These are phyloP conservation scores for Bombardia bombarda DNA, from an alignment of 495 filamentous ascomycete species.

Conservation along the genomic window DNA sequence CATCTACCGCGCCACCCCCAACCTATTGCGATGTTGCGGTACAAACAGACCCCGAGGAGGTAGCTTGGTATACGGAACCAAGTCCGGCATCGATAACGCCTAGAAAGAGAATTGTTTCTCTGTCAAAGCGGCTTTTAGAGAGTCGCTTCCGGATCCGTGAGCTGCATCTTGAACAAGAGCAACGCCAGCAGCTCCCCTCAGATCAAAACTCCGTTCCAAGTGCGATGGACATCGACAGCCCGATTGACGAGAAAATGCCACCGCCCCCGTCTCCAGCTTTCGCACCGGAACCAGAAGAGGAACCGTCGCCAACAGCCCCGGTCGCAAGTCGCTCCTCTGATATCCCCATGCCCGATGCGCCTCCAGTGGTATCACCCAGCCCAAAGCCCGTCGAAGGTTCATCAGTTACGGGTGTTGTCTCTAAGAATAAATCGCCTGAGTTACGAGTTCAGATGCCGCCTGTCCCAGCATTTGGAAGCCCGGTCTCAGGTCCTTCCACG, in stretches of 20 bases:
- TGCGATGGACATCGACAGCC: slow-evolving; percentile 29
- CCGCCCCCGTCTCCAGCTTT: slow-evolving; percentile 10
- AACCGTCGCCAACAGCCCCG: not conserved
- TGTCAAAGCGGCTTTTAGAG: slow-evolving; percentile 41
- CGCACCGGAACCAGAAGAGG: slow-evolving; percentile 12
- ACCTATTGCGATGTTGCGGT: slow-evolving; percentile 38
- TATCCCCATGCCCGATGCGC: slow-evolving; percentile 19
- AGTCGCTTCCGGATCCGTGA: slow-evolving; percentile 32
- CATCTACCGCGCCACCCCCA: slow-evolving; percentile 22
- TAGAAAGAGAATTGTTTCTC: slow-evolving; percentile 33
- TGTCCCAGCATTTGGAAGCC: slow-evolving; percentile 30
- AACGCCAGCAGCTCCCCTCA: too few species aligned
- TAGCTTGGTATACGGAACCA: slow-evolving; percentile 32
- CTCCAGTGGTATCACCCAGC: slow-evolving; percentile 3
- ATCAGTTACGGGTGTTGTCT: slow-evolving; percentile 3
- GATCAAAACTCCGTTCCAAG: slow-evolving; percentile 9
- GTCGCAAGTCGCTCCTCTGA: slow-evolving; percentile 10
- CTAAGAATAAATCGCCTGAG: slow-evolving; percentile 34
- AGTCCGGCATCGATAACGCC: slow-evolving; percentile 21
- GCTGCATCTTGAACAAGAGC: too few species aligned
- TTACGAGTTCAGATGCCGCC: slow-evolving; percentile 45
- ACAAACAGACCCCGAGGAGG: slow-evolving; percentile 42
- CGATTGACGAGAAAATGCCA: slow-evolving; percentile 11
- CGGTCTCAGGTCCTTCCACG: slow-evolving; percentile 18
- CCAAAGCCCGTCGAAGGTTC: slow-evolving; percentile 4